phyloP scores from a whole-genome alignment of 2,329 filamentous ascomycete species.

The Penicillium sp. region DNA sequence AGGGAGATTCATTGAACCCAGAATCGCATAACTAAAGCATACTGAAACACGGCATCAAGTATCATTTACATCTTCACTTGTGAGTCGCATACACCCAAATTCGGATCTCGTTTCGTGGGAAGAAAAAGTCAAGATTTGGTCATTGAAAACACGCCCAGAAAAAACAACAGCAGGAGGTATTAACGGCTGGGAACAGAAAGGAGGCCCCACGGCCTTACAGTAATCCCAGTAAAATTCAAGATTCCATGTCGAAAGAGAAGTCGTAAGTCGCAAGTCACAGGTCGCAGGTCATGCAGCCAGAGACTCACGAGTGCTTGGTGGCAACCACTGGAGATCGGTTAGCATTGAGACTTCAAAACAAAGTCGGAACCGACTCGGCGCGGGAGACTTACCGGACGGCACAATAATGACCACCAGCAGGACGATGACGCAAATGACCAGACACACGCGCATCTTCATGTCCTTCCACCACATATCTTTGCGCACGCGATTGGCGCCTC shows the following conservation, averaged over 20 bases:
- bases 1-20: slow-evolving; percentile 22
- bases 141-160: slow-evolving; percentile 37
- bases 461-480: slow-evolving; percentile 99
- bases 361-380: background rate
- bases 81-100: slow-evolving; percentile 26
- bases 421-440: slow-evolving; percentile 87
- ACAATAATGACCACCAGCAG: slow-evolving; percentile 93
- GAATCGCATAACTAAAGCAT: slow-evolving; percentile 26
- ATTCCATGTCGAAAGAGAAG: slow-evolving; percentile 34
- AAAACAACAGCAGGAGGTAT: slow-evolving; percentile 38
- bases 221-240: slow-evolving; percentile 37
- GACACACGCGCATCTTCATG: slow-evolving; percentile 99
- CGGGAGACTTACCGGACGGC: slow-evolving; percentile 66
- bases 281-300: no score
- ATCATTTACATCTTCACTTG: slow-evolving; percentile 48
- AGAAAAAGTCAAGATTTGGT: slow-evolving; percentile 32
- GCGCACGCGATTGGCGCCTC: slow-evolving; percentile 92
- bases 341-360: slow-evolving; percentile 7
- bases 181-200: slow-evolving; percentile 38
- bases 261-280: slow-evolving; percentile 26
- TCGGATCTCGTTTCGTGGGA: slow-evolving; percentile 31
- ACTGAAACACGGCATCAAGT: slow-evolving; percentile 41
- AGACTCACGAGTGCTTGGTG: slow-evolving; percentile 40
- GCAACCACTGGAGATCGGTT: slow-evolving; percentile 43
- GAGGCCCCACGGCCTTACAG: slow-evolving; percentile 30